Base-by-base conservation (phyloP, 1,139 yeast genomes). In the Hyphopichia fennica region DNA sequence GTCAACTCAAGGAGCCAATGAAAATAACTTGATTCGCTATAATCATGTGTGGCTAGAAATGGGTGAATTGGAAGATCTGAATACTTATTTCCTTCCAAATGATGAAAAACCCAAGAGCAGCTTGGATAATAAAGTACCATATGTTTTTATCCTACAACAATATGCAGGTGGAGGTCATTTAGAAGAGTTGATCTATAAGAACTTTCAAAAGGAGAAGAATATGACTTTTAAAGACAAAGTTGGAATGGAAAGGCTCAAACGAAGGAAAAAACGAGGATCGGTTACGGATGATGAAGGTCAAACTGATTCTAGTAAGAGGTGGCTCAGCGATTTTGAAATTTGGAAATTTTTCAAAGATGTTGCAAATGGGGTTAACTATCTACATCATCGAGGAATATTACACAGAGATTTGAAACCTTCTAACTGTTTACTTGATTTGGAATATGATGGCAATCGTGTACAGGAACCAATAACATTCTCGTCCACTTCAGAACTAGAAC, bases 21-120 rank as follows among this genome's bases (percentile, higher is more conserved):
- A 67, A 40, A 64, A 80, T 19, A 87, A 89, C 57, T 72, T 89
- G 51, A 88, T 89, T 18, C 79, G 87, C 22, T 90, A 90, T 58
- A 89, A 89, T 57, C 96, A 90, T 63, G 96, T 89, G 27, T 90
- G 97, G 96, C 63, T 90, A 32, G 97, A 90, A 56, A 70, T 82
- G 57, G 88, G 88, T 22, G 75, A 77, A 31, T 60, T 82, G 25
- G 72, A 80, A 17, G 80, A 75, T 40, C 70, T 63, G 69, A 44
- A 48, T 10, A 55, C 72, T 0, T 64, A 56, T 40, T 53, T 66
- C 34, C 43, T 69, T 18, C 57, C 63, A 0, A 39, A 30, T 5
- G 39, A 37, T 10, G 17, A 30, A 31, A 22, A 32, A 28, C 7
- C 9, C 13, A 11, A 25, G 11, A 25, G 13, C 4, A 14, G 17